Evolutionary conservation across 371 early-diverging fungal genomes (phyloP), one percentile per base, ranked within the genome.

Genomic region (Mucor piriformis): DNA sequence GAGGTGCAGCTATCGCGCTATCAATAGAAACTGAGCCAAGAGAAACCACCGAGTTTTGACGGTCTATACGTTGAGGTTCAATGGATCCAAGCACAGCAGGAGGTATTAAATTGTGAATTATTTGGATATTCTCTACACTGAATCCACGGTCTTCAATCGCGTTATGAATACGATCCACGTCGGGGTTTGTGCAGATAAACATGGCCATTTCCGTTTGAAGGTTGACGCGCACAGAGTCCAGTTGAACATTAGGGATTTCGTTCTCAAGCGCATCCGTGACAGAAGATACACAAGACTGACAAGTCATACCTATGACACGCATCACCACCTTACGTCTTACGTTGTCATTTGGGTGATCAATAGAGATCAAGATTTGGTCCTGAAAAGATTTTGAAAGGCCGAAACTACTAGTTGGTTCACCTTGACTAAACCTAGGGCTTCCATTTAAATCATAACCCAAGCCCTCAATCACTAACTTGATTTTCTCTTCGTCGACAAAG

Each of bases 291-390:
- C 95, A 95, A 2, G 90, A 87, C n/a, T 86, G 83, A 71, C 95
- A 95, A 21, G 95, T 92, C 95, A 95, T 95, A 18, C 95, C 95
- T 15, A 70, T 20, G 4, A 81, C 73, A 20, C 77, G 81, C 76
- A 81, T 77, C 0, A 79, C 80, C 2, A 76, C 77, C 37, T 76
- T 79, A 21, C 64, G 57, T 23, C 54, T 46, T 12, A 53, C 54
- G 6, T 21, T 51, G 8, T 52, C 20, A 47, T 53, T 18, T 2
- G 15, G 27, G 15, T 23, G 34, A 38, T 46, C 21, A 6, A 53
- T 34, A n/a, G n/a, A 8, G 4, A 58, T 50, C 6, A 40, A 50
- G 7, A 46, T 8, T 23, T 44, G 34, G 21, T 21, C 50, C 1
- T 35, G n/a, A 12, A 37, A 35, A 6, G 58, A 53, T 18, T 15